Evolutionary conservation across 176 grass and related monocot species (phyloP).

Genomic region (Oryza coarctata): DNA sequence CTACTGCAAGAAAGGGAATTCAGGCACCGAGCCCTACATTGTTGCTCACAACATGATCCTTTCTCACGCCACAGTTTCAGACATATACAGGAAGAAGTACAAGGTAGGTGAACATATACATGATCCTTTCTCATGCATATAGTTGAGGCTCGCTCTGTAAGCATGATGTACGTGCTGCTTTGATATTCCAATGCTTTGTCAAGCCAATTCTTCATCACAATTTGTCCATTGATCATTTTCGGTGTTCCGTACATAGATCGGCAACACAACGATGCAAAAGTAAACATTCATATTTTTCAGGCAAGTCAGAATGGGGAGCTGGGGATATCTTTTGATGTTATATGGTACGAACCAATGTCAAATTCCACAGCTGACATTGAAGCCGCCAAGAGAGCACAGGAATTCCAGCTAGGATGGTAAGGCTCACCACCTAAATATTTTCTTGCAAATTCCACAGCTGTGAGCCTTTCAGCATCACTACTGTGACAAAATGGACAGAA

Average conservation of each 20-base stretch:
- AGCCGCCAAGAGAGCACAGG: conserved; percentile 71
- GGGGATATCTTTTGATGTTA: conserved; percentile 69
- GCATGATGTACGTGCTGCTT: not conserved
- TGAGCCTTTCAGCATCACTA: not conserved
- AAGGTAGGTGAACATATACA: conserved; percentile 40
- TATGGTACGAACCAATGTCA: conserved; percentile 66
- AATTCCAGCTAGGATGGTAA: conserved; percentile 80
- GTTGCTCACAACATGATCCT: conserved; percentile 69
- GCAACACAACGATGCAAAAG: not conserved
- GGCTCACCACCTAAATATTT: not conserved
- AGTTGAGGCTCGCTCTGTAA: not conserved
- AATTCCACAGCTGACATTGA: conserved; percentile 47
- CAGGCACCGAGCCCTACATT: conserved; percentile 66
- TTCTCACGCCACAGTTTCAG: conserved; percentile 53
- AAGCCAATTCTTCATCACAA: not conserved
- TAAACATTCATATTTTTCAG: conserved; percentile 26
- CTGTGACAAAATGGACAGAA: not conserved
- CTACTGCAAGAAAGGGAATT: conserved; percentile 58
- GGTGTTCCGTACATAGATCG: not conserved
- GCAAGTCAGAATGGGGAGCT: conserved; percentile 51
- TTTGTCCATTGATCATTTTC: not conserved
- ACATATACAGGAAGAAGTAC: conserved; percentile 67
- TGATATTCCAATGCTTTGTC: not conserved
- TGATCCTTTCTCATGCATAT: not conserved
- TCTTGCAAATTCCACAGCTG: not conserved